Base-by-base conservation (phyloP, 441 rosid genomes). In the Croton laevigatus region DNA sequence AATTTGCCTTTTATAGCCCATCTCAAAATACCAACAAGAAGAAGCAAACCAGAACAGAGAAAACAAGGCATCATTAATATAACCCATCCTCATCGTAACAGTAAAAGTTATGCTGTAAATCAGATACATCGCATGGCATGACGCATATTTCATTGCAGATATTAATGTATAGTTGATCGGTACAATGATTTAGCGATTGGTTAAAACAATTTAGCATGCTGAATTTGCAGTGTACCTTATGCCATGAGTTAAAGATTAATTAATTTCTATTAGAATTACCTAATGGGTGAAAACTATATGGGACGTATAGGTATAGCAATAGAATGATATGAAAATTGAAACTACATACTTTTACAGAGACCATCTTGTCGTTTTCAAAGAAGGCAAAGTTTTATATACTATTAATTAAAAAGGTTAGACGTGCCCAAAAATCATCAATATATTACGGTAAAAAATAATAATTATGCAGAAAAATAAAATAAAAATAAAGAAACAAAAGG, bases 381-480 rank as follows among this genome's bases (percentile, higher is more conserved):
- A 75, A 22, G 71, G 71, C 74, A 69, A 36, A 11, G 68, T 65
- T 67, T 59, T 66, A 59, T 27, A 27, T 27, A 27, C 32, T 27
- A 78, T 69, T 67, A 74, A 69, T 12, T 14, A 48, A 57, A 66
- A 75, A 75, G 19, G 80, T 53, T 78, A 79, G 83, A 82, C 81
- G 81, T 82, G 88, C 84, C 78, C 70, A 68, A 69, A 76, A 64
- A 77, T 62, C 76, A 85, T 79, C 80, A 82, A 81, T 74, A 74
- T 71, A 66, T 73, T 52, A 63, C 22, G 51, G 70, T 62, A 62
- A 77, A 62, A 46, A 73, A 76, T 69, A 69, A 77, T 79, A 73
- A 81, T 78, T 66, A 73, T 76, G 77, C 60, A 75, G 36, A 20
- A 37, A 61, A 68, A 59, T 23, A 52, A 53, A 51, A n/a, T n/a